These are phyloP conservation scores for Dothistroma septosporum DNA, from an alignment of 2,329 filamentous ascomycete species.

Conservation along the genomic window DNA sequence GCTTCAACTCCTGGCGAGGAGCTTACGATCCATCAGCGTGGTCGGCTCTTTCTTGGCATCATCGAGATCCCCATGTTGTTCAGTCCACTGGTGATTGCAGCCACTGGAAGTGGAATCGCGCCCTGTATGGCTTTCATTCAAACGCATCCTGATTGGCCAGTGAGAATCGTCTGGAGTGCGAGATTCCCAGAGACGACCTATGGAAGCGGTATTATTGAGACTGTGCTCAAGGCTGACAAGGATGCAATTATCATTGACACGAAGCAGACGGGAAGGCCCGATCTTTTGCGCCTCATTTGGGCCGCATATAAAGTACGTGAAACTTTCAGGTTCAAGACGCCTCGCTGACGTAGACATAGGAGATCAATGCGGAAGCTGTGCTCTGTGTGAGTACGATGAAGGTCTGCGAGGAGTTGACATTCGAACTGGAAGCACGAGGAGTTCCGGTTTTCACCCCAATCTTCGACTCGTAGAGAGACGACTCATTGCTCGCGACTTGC, in stretches of 20 bases:
- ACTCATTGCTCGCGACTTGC: neutral
- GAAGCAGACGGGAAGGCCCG: conserved; percentile 51
- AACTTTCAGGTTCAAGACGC: no score
- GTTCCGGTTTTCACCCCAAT: conserved; percentile 67
- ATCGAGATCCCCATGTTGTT: conserved; percentile 65
- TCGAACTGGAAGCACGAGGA: conserved; percentile 61
- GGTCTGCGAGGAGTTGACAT: conserved; percentile 64
- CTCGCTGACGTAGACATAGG: no score
- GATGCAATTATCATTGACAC: conserved; percentile 66
- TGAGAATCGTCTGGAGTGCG: conserved; percentile 66
- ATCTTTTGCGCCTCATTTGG: conserved; percentile 57
- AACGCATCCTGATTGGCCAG: conserved; percentile 42
- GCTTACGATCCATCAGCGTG: conserved; percentile 61
- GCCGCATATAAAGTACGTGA: conserved; percentile 38
- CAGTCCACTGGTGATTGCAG: conserved; percentile 60
- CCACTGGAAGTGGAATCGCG: conserved; percentile 69
- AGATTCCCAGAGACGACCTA: conserved; percentile 60
- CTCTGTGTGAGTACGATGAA: conserved; percentile 67
- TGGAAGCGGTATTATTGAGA: conserved; percentile 52
- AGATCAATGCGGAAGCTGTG: conserved; percentile 59
- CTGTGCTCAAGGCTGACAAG: conserved; percentile 55
- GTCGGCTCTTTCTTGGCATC: conserved; percentile 62
- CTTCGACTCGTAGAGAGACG: conserved; percentile 53
- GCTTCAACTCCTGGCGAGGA: conserved; percentile 46
- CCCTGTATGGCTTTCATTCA: conserved; percentile 61